These are phyloP conservation scores for Monosporascus sp. DNA, from an alignment of 2,329 filamentous ascomycete genomes.

Conservation along the genomic window DNA sequence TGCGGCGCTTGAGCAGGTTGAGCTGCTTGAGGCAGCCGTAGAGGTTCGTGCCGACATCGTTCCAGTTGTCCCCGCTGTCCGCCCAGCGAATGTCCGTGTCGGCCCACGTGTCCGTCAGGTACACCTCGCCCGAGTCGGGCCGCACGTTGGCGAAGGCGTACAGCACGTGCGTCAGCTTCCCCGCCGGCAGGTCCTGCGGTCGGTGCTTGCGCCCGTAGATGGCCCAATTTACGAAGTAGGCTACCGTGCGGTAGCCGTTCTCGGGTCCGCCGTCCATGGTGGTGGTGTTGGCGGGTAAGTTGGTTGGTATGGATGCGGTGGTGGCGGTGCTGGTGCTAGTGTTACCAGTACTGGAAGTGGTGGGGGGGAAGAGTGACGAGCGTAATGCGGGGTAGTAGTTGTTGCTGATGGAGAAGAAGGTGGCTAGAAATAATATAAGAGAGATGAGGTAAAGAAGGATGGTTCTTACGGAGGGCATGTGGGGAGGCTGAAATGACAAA, in stretches of 20 bases:
- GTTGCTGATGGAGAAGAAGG: constrained; percentile 12
- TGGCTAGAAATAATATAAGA: constrained; percentile 12
- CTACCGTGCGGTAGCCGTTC: constrained; percentile 58
- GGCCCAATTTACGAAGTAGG: constrained; percentile 76
- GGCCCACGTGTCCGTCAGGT: constrained; percentile 58
- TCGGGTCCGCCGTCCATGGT: constrained; percentile 39
- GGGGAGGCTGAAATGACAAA: too few species aligned
- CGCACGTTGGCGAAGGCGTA: constrained; percentile 88
- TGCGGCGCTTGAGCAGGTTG: constrained; percentile 72
- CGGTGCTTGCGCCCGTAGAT: constrained; percentile 82
- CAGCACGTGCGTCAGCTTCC: constrained; percentile 81
- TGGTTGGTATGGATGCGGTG: constrained; percentile 1
- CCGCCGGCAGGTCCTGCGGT: constrained; percentile 75
- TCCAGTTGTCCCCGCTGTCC: constrained; percentile 54
- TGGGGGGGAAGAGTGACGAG: constrained; percentile 1
- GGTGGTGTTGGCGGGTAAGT: constrained; percentile 2
- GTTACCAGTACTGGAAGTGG: neutral
- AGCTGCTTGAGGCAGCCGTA: constrained; percentile 90
- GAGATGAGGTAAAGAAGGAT: constrained; percentile 12
- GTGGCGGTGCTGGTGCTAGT: neutral
- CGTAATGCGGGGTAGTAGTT: constrained; percentile 5
- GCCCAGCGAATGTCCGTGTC: constrained; percentile 70
- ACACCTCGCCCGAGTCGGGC: constrained; percentile 75
- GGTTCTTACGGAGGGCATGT: constrained; percentile 7
- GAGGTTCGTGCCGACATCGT: constrained; percentile 69